These are phyloP conservation scores for Lentinula novae-zelandiae DNA, from an alignment of 1,284 basidiomycete genomes.

Conservation along the genomic window DNA sequence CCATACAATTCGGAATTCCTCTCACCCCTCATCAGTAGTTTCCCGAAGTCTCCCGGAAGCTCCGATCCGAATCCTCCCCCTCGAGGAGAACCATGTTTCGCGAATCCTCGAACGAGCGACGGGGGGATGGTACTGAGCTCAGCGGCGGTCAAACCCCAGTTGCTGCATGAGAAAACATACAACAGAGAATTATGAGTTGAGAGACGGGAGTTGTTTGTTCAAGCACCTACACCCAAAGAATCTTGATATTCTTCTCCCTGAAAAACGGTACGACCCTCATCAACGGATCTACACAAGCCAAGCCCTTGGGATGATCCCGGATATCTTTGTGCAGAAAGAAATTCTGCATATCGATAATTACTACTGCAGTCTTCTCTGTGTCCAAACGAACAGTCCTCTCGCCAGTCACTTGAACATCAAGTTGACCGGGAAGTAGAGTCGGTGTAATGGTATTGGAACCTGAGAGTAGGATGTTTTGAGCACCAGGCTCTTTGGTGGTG, in stretches of 20 bases:
- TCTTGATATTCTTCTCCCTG: slow-evolving; percentile 51
- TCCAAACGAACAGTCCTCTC: slow-evolving; percentile 49
- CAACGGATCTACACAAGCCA: slow-evolving; percentile 56
- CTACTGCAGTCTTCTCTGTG: slow-evolving; percentile 46
- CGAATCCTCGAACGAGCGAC: slow-evolving; percentile 47
- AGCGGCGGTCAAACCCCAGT: slow-evolving; percentile 66
- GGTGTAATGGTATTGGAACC: slow-evolving; percentile 17
- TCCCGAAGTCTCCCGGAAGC: slow-evolving; percentile 52
- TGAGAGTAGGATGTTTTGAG: not conserved
- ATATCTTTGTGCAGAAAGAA: slow-evolving; percentile 66
- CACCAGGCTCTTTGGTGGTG: not conserved
- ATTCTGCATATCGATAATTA: slow-evolving; percentile 74
- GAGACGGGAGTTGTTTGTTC: not conserved
- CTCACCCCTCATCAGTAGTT: slow-evolving; percentile 56
- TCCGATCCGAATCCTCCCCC: slow-evolving; percentile 55
- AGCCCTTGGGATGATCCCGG: slow-evolving; percentile 50
- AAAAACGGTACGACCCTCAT: slow-evolving; percentile 45
- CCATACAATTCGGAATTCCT: slow-evolving; percentile 37
- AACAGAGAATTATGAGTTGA: not conserved
- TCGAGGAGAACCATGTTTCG: slow-evolving; percentile 32
- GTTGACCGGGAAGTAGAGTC: slow-evolving; percentile 37
- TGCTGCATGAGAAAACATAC: slow-evolving; percentile 33
- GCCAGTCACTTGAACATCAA: slow-evolving; percentile 52
- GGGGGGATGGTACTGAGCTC: slow-evolving; percentile 63
- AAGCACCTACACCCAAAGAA: slow-evolving; percentile 59